A percentile compares a stretch with the other conserved stretches of the same genome.
These are phyloP conservation scores for Russula griseocarnosa DNA, from an alignment of 768 basidiomycete genomes.

Conservation along the genomic window DNA sequence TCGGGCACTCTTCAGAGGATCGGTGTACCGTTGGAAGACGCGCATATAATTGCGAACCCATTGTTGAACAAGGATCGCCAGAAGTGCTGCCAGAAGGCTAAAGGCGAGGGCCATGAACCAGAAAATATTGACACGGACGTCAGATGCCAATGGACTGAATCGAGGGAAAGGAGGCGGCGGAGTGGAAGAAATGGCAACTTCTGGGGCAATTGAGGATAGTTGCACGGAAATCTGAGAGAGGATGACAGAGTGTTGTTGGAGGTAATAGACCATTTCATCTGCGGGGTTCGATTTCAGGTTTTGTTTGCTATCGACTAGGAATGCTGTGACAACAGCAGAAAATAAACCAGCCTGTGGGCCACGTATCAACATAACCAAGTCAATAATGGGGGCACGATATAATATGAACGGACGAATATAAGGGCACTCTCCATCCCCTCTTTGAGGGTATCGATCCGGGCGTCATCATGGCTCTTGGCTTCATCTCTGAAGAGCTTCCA, in stretches of 20 bases:
- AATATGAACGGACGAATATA: background rate
- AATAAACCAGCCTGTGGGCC: too few relatives aligned
- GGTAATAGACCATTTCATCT: too few relatives aligned
- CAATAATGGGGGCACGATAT: too few relatives aligned
- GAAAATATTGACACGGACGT: background rate
- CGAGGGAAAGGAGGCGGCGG: background rate
- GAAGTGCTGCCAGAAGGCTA: too few relatives aligned
- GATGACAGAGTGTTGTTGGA: too few relatives aligned
- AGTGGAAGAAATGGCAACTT: background rate
- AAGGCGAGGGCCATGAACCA: slow-evolving; percentile 4
- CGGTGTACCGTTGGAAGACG: background rate
- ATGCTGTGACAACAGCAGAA: too few relatives aligned
- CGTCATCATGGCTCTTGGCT: background rate
- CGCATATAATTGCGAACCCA: too few relatives aligned
- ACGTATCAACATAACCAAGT: too few relatives aligned
- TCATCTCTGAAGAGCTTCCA: background rate
- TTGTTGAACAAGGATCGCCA: too few relatives aligned
- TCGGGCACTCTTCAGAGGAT: slow-evolving; percentile 1
- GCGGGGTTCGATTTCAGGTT: background rate
- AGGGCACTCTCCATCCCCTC: background rate
- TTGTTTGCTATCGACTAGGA: too few relatives aligned
- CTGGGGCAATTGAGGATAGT: background rate
- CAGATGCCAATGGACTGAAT: background rate
- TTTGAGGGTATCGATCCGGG: too few relatives aligned
- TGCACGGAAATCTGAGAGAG: background rate